Base-by-base conservation (phyloP, 23 red algal species). In the Gracilariopsis chorda region DNA sequence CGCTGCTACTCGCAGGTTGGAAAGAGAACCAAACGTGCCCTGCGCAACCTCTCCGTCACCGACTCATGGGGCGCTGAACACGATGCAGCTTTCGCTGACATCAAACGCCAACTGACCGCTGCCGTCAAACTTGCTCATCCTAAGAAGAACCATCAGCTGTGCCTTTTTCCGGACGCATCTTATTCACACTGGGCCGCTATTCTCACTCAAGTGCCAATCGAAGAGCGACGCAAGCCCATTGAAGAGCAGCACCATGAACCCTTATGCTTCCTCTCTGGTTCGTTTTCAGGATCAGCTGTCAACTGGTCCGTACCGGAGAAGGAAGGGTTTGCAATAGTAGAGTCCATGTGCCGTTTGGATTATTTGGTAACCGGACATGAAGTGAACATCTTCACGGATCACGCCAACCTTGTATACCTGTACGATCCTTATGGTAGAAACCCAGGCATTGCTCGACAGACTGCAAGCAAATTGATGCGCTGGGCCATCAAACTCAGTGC, bases 91-190 rank as follows among this genome's bases (percentile, higher is more conserved):
- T 85, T 85, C 8, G 46, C 39, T 4, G 0, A 25, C 42, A 3
- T 85, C 55, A 39, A 85, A 43, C 32, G 20, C 20, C 80, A 85
- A 49, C 20, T 85, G 17, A 55, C 49, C 80, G 17, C 10, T 10
- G 35, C 80, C 9, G 37, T 24, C 53, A 84, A 43, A 37, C 10
- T 84, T 16, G 52, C 80, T 4, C 53, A 62, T 30, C 55, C 58
- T 5, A 65, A 84, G 34, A 12, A 40, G 29, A 65, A 65, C n/a
- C 80, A 84, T 67, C 5, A 17, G 45, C 14, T 84, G 6, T 84
- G 80, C 34, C 58, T 84, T 4, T 84, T 84, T 39, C 63, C 59
- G 4, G 80, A 67, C 49, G 59, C 80, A 4, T 84, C 80, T 13
- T 51, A 84, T 4, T 65, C 80, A 7, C 80, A 84, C 29, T 65